Evolutionary conservation across 306 rosid genomes (phyloP), one percentile per base, ranked within the genome.

Genomic region (Rosa persica): DNA sequence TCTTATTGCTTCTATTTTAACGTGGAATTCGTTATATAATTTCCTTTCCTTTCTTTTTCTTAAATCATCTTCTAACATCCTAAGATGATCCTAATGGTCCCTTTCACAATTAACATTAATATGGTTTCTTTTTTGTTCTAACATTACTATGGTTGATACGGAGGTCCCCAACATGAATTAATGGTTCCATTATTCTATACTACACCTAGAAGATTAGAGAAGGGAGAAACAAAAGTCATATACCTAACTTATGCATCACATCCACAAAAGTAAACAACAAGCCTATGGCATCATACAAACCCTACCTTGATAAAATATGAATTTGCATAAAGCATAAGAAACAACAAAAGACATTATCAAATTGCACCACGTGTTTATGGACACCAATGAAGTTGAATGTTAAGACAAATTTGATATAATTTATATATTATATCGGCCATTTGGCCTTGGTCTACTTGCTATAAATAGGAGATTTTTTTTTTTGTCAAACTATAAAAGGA

Each of bases 261-360:
- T 65, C 70, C 70, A 65, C 44, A 23, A 65, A 13, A 65, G 44
- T 65, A 65, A 65, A 65, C 39, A 64, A 34, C 70, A 65, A 65
- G 70, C 70, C 44, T 6, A 36, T 36, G 12, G 5, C 62, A 57
- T 61, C 54, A 48, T 4, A 49, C 19, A 49, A 39, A 8, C 46
- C 58, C 20, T 15, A 13, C 36, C 72, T 34, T 17, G 4, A 27
- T 3, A 49, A 55, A 58, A 36, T 70, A 70, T 43, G 64, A 36
- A 10, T 58, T 68, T 60, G 30, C 23, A 75, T 40, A 49, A 79
- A 62, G 49, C 71, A 57, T 8, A 61, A 78, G 76, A 83, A 80
- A 74, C 78, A 39, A 72, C 84, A 83, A 81, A 79, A 78, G 65
- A 82, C 84, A 88, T 78, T 73, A 46, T 76, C 87, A 78, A 79